Base-by-base conservation (phyloP, 345 rosid genomes). In the Gossypium stocksii region DNA sequence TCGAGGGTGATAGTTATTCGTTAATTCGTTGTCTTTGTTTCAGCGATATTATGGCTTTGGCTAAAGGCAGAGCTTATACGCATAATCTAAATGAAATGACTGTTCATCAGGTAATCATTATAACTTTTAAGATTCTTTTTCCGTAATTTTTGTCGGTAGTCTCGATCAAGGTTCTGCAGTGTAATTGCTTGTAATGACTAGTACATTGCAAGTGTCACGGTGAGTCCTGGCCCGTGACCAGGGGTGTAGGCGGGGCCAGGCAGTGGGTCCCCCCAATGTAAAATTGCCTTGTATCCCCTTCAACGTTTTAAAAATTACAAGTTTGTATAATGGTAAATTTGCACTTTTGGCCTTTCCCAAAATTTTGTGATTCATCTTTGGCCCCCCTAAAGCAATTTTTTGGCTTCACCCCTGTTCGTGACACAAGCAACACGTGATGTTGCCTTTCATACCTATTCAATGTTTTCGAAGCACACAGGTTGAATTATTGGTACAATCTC, bases 11-110 rank as follows among this genome's bases (percentile, higher is more conserved):
- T 59, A 9, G 45, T 62, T 60, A 46, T 70, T 79, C 22, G 22
- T 59, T 6, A 15, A 17, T 23, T 22, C 54, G n/a, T 27, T 27
- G 15, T 25, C 63, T 19, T 52, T 25, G 49, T 67, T 66, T 56
- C 85, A 90, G 95, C 75, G 95, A 90, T 59, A 90, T 90, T 75
- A 88, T 92, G 44, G 89, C 95, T 71, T 80, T 90, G 82, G 95
- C 95, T 48, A 90, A 81, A 80, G 91, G 87, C 78, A 82, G 76
- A 69, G 86, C 86, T 45, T 87, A 87, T 76, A 82, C 89, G 12
- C 87, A 81, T 74, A 84, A 75, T 82, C 89, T 87, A 46, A 82
- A 78, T 70, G 85, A 85, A 80, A 87, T 85, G 74, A 87, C 85
- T 34, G 77, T 87, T 74, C 82, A 85, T 66, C 85, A 87, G 89